Percentiles rank a stretch among this genome's conserved stretches.
These are phyloP conservation scores for Silene coronaria DNA, from an alignment of 179 eudicot species.

Conservation along the genomic window DNA sequence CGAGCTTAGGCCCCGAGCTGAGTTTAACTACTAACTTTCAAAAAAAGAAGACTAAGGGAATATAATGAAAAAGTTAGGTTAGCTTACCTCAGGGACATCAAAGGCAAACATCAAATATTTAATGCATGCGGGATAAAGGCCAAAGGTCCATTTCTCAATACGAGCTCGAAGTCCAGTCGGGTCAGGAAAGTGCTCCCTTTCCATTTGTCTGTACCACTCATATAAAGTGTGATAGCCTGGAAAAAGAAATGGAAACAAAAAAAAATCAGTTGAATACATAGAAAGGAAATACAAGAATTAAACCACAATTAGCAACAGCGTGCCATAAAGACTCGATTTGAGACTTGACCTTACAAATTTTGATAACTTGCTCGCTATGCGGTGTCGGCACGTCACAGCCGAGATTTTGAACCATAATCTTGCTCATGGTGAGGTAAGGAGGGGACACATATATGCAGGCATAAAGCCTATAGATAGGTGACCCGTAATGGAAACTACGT, in stretches of 20 bases:
- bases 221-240: conserved; percentile 94
- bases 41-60: neutral
- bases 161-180: conserved; percentile 96
- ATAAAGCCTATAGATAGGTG: too few species aligned
- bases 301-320: too few species aligned
- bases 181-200: conserved; percentile 95
- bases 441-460: too few species aligned
- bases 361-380: too few species aligned
- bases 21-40: too few species aligned
- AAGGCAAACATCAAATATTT: conserved; percentile 97
- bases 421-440: too few species aligned
- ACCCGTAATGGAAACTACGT: too few species aligned
- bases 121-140: conserved; percentile 97
- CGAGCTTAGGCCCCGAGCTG: too few species aligned
- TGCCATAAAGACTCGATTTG: too few species aligned
- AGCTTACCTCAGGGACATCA: conserved; percentile 87
- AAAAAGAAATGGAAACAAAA: neutral
- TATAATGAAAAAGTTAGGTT: neutral
- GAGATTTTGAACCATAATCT: too few species aligned
- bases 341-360: too few species aligned
- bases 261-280: neutral
- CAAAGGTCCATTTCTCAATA: conserved; percentile 95
- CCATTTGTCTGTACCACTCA: conserved; percentile 90
- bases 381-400: too few species aligned
- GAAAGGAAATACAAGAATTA: neutral